Evolutionary conservation across 352 stramenopile species (phyloP).

Genomic region (Globisporangium rhizosaccharum): DNA sequence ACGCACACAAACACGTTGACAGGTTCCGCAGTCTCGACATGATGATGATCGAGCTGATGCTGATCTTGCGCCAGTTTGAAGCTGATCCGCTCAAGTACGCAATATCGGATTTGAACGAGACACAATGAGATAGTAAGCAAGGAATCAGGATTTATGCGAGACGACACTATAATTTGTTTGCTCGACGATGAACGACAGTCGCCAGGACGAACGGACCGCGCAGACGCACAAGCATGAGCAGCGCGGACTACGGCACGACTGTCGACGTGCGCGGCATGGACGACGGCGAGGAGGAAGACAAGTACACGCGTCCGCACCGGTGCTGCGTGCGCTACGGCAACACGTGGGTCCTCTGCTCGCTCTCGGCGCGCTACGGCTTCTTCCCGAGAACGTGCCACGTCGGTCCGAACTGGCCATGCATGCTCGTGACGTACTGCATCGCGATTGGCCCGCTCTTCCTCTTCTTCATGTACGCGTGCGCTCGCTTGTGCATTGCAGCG

Average conservation of each 20-base stretch:
- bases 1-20: too few relatives aligned
- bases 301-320: conserved; percentile 6
- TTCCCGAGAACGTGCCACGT: conserved; percentile 66
- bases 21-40: too few relatives aligned
- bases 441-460: conserved; percentile 47
- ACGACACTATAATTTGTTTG: neutral
- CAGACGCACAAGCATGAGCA: conserved; percentile 1
- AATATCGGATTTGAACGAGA: too few relatives aligned
- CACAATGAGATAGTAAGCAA: too few relatives aligned
- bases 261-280: conserved; percentile 2
- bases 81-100: too few relatives aligned
- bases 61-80: too few relatives aligned
- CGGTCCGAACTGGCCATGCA: conserved; percentile 64
- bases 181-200: neutral
- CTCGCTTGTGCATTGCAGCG: conserved; percentile 4
- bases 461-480: conserved; percentile 32
- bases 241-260: conserved; percentile 9
- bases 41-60: too few relatives aligned
- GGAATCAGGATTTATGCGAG: neutral
- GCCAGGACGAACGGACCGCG: neutral
- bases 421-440: conserved; percentile 73
- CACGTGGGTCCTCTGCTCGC: conserved; percentile 58
- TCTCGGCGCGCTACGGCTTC: conserved; percentile 32
- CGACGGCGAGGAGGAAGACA: conserved; percentile 5
- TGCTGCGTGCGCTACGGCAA: conserved; percentile 54